A percentile compares a stretch with the other conserved stretches of the same genome.
Evolutionary conservation across 495 filamentous ascomycete genomes (phyloP).

Genomic region (Amniculicola lignicola): DNA sequence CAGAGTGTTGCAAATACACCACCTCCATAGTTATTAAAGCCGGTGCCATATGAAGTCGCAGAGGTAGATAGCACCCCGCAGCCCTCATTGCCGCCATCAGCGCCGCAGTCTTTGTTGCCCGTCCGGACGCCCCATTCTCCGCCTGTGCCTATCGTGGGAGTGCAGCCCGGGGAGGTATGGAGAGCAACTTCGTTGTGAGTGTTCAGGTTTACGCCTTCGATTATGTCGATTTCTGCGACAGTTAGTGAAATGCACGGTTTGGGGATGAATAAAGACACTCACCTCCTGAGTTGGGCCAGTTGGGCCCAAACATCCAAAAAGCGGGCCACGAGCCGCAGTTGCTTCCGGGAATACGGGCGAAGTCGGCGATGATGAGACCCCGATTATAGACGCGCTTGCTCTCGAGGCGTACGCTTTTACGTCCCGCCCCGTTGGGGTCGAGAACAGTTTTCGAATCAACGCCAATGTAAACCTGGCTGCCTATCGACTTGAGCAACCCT

Average conservation of each 20-base stretch:
- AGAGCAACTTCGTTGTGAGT: conserved; percentile 38
- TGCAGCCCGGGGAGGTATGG: conserved; percentile 37
- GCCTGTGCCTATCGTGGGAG: conserved; percentile 18
- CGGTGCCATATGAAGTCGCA: conserved; percentile 29
- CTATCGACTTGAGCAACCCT: conserved; percentile 32
- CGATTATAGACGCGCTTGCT: conserved; percentile 41
- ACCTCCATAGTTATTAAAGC: conserved; percentile 39
- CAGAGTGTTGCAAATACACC: conserved; percentile 38
- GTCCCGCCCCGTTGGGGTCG: conserved; percentile 38
- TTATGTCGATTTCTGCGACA: conserved; percentile 54
- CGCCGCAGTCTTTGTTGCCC: conserved; percentile 37
- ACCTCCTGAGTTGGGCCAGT: conserved; percentile 74
- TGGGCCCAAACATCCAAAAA: conserved; percentile 38
- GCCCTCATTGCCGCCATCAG: conserved; percentile 29
- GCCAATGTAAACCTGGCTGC: conserved; percentile 39
- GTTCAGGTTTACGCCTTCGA: conserved; percentile 39
- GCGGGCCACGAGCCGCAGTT: conserved; percentile 44
- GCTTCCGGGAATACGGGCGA: conserved; percentile 41
- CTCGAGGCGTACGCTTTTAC: conserved; percentile 40
- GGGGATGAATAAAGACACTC: too few species aligned
- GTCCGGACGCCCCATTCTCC: conserved; percentile 20
- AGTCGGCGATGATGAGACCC: conserved; percentile 40
- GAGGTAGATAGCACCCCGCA: conserved; percentile 29
- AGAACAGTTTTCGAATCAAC: conserved; percentile 37
- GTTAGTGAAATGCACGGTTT: too few species aligned